Base-by-base conservation (phyloP, 2,329 filamentous ascomycete genomes). In the Metarhizium rileyi region DNA sequence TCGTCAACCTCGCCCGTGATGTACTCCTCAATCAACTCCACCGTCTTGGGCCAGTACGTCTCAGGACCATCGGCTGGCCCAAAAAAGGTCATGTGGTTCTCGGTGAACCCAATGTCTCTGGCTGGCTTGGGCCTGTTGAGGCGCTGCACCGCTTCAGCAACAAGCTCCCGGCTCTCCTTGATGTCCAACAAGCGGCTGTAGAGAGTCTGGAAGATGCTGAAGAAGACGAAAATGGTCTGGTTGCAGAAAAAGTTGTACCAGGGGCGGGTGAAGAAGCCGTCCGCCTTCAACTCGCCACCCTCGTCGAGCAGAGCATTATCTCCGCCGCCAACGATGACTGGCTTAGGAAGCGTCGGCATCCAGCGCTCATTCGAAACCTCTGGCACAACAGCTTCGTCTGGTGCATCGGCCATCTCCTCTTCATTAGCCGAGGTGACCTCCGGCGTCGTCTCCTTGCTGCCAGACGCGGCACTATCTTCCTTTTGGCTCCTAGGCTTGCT, bases 161-260 rank as follows among this genome's bases (percentile, higher is more conserved):
- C 90, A 42, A 83, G 79, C 3, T 78, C 75, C 59, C 87, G 86
- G 61, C 84, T 84, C 51, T 84, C 76, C 71, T 97, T 97, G 66
- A 97, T 81, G 53, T 86, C 86, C 54, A 85, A 75, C 14, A 98
- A 76, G 38, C 93, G 83, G 60, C 83, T 81, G 68, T 95, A 97
- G 5, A 98, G 73, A n/a, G 86, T 86, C 62, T 95, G 83, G 65
- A 98, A 93, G 53, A 95, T 84, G 57, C 86, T 87, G 72, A 98
- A 86, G 75, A 98, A 97, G 67, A 93, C 90, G 63, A 90, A 95
- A 52, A 98, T 84, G 3, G 86, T 88, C 59, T 89, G 80, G 65
- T 96, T 97, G 64, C 84, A 85, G 71, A 94, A 98, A 63, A 97
- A 81, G 63, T 91, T 91, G 72, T 89, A 95, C 68, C 81, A 83